Base-by-base conservation (phyloP, 192 early-diverging fungal genomes). In the Backusella macrospora region DNA sequence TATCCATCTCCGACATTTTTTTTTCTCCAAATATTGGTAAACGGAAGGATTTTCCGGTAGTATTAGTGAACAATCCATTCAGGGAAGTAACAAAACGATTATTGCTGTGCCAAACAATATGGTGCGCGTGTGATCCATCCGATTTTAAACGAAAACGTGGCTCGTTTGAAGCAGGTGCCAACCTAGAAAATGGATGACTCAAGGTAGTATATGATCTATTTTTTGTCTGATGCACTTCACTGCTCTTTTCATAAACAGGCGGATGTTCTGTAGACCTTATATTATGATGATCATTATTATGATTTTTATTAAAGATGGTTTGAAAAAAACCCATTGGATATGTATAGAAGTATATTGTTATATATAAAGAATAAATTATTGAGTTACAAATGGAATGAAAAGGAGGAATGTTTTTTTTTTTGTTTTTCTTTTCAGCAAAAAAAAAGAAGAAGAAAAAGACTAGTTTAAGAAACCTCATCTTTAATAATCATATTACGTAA, bases 21-120 rank as follows among this genome's bases (percentile, higher is more conserved):
- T 81, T 76, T 0, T 76, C 75, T 38, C 72, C 75, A 55, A 76
- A 71, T 9, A 69, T 21, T 3, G 77, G 73, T 14, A 81, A 65
- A 9, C 65, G 75, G 39, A 80, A 76, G 44, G 49, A 42, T 13
- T 34, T 29, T 44, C 47, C 62, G n/a, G 29, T 63, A 7, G 9
- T 59, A 26, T 29, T 40, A 15, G 62, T 45, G 3, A 66, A 74
- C 3, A 81, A 39, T 15, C 68, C 64, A 34, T 73, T 73, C 16
- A 78, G 46, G 9, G 73, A 73, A 9, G 40, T 55, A n/a, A 62
- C 70, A 40, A 68, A 65, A 3, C 66, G 59, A 5, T 68, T 72
- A 65, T 42, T 39, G 15, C 29, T 48, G 10, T 39, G 44, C 47
- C 44, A 49, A 26, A 48, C 23, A 6, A 78, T 40, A 63, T 78